Evolutionary conservation across 1,284 basidiomycete genomes (phyloP).

Genomic region (Ustilago cynodontis): DNA sequence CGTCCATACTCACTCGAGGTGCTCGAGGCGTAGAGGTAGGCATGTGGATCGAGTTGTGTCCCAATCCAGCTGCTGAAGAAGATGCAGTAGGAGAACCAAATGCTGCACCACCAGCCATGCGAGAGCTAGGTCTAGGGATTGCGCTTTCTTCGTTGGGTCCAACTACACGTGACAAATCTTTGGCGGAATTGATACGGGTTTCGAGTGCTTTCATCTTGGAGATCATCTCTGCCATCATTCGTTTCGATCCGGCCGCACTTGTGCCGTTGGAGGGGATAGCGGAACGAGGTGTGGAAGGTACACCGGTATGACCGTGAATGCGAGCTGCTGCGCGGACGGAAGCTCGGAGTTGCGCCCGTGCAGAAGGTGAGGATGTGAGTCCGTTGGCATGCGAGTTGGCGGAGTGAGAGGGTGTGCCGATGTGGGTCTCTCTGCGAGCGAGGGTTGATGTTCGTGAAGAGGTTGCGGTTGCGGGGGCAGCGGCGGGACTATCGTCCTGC

Average conservation of each 20-base stretch:
- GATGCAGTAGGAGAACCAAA: conserved; percentile 30
- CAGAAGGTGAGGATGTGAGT: conserved; percentile 35
- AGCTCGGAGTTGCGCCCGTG: conserved; percentile 40
- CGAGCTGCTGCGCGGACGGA: conserved; percentile 37
- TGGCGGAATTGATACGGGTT: conserved; percentile 57
- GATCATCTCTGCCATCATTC: conserved; percentile 61
- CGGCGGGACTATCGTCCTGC: conserved; percentile 45
- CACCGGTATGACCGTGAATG: neutral
- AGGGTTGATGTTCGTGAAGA: conserved; percentile 24
- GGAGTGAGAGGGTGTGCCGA: conserved; percentile 29
- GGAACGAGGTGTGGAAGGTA: conserved; percentile 24
- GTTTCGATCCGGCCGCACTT: conserved; percentile 26
- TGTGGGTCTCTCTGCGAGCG: conserved; percentile 22
- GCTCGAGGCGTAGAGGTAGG: conserved; percentile 41
- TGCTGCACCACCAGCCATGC: conserved; percentile 39
- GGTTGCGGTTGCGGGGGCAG: neutral
- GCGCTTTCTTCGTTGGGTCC: conserved; percentile 53
- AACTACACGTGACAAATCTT: conserved; percentile 37
- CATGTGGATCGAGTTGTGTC: conserved; percentile 21
- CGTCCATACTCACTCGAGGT: conserved; percentile 40
- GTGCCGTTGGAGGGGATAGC: neutral
- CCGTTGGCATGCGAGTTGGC: conserved; percentile 3
- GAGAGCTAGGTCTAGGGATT: conserved; percentile 63
- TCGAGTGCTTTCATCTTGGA: conserved; percentile 65
- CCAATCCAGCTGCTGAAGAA: conserved; percentile 4